Conservation (phyloP, 2,329 filamentous ascomycete genomes). For the Calonectria hawksworthii region DNA sequence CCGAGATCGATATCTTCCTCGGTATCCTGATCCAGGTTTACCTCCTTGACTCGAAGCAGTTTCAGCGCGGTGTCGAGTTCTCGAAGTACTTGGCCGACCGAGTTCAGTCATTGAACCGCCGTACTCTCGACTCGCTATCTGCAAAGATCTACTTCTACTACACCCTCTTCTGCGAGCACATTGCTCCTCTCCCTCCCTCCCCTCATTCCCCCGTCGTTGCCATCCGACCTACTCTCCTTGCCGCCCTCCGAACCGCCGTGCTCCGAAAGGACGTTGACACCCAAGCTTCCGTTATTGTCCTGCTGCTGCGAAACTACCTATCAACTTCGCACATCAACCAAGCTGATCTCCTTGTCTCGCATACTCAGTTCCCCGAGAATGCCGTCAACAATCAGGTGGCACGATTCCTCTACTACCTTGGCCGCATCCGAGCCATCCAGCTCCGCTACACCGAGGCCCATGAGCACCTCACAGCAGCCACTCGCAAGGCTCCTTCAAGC, state of each 20-base stretch:
- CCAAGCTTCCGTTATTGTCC: conserved; percentile 95
- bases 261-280: conserved; percentile 96
- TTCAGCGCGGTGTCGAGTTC: conserved; percentile 85
- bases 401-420: conserved; percentile 96
- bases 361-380: conserved; percentile 94
- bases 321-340: conserved; percentile 96
- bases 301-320: conserved; percentile 95
- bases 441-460: conserved; percentile 97
- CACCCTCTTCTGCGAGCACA: conserved; percentile 93
- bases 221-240: conserved; percentile 87
- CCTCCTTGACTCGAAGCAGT: conserved; percentile 87
- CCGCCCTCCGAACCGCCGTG: conserved; percentile 93
- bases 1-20: conserved; percentile 91
- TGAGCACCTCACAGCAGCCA: conserved; percentile 92
- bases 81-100: conserved; percentile 86
- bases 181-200: conserved; percentile 88
- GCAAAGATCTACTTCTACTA: conserved; percentile 99
- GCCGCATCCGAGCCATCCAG: conserved; percentile 95
- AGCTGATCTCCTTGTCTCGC: conserved; percentile 94
- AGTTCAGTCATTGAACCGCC: conserved; percentile 90
- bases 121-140: conserved; percentile 92
- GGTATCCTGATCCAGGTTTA: conserved; percentile 89
- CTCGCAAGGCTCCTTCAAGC: conserved; percentile 93
- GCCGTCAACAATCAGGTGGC: conserved; percentile 99
- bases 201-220: conserved; percentile 88